Conservation (phyloP, 2,329 filamentous ascomycete species). For the Colletotrichum navitas region DNA sequence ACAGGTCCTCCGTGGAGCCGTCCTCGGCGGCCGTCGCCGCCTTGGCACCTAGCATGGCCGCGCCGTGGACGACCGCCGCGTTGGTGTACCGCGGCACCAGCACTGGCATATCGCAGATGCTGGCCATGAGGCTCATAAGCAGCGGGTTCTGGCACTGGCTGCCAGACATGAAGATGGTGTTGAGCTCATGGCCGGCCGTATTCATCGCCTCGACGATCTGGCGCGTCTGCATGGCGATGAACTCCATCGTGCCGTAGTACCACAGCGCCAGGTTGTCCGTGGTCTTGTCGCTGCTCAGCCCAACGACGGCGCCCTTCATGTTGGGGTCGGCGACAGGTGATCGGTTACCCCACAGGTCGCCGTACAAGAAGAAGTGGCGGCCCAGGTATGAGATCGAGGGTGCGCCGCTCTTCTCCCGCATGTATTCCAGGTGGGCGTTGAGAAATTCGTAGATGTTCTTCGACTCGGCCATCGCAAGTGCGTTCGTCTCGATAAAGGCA, state of each 20-base stretch:
- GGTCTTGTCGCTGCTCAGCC: constrained; percentile 87
- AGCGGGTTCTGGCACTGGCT: constrained; percentile 97
- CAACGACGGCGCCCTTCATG: constrained; percentile 93
- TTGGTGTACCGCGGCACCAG: constrained; percentile 94
- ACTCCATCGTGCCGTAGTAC: constrained; percentile 98
- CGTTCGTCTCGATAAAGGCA: constrained; percentile 83
- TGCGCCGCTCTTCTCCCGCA: constrained; percentile 76
- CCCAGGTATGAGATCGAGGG: constrained; percentile 87
- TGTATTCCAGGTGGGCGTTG: constrained; percentile 85
- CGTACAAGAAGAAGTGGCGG: constrained; percentile 98
- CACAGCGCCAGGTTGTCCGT: constrained; percentile 89
- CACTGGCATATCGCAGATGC: constrained; percentile 91
- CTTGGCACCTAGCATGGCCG: constrained; percentile 97
- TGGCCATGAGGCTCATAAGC: constrained; percentile 91
- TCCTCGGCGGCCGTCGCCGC: constrained; percentile 86
- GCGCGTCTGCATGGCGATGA: constrained; percentile 95
- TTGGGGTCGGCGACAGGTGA: constrained; percentile 92
- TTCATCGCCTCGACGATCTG: constrained; percentile 98
- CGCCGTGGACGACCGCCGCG: constrained; percentile 96
- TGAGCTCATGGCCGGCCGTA: constrained; percentile 85
- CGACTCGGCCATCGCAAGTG: constrained; percentile 83
- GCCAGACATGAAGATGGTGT: constrained; percentile 98
- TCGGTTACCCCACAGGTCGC: constrained; percentile 96
- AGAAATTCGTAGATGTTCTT: constrained; percentile 96
- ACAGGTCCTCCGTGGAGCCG: constrained; percentile 86